phyloP scores from a whole-genome alignment of 1,139 yeast species.

The Taiozyma sp. region DNA sequence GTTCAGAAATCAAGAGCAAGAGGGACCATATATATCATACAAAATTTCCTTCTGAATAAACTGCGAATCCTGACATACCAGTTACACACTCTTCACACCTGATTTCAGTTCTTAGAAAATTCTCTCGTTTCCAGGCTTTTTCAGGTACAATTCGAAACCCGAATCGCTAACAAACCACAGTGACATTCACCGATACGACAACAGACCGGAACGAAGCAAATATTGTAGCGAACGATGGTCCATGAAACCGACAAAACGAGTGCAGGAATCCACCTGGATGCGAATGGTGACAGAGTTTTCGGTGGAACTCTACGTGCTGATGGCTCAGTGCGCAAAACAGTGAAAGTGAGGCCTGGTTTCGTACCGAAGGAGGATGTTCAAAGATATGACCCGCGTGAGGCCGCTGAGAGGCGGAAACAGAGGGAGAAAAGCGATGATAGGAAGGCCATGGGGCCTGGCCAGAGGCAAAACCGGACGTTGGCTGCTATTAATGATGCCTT shows the following conservation, averaged over 20 bases:
- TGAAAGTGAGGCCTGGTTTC: constrained; percentile 35
- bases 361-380: constrained; percentile 33
- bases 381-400: constrained; percentile 22
- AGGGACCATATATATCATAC: too few species aligned
- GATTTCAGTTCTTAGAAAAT: neutral
- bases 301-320: constrained; percentile 31
- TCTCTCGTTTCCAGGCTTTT: neutral
- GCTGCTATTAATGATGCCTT: neutral
- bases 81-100: neutral
- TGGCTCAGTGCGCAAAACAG: constrained; percentile 32
- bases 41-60: too few species aligned
- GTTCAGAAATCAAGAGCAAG: neutral
- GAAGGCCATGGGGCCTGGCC: neutral
- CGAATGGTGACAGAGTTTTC: constrained; percentile 11
- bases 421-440: neutral
- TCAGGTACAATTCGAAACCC: neutral
- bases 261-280: constrained; percentile 7
- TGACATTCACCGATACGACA: neutral
- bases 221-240: neutral
- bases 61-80: neutral
- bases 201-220: neutral
- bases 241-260: neutral
- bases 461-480: neutral
- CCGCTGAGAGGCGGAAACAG: constrained; percentile 3
- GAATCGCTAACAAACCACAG: neutral